Evolutionary conservation across 495 filamentous ascomycete genomes (phyloP), one percentile per base, ranked within the genome.

Genomic region (Aspergillus nanangensis): DNA sequence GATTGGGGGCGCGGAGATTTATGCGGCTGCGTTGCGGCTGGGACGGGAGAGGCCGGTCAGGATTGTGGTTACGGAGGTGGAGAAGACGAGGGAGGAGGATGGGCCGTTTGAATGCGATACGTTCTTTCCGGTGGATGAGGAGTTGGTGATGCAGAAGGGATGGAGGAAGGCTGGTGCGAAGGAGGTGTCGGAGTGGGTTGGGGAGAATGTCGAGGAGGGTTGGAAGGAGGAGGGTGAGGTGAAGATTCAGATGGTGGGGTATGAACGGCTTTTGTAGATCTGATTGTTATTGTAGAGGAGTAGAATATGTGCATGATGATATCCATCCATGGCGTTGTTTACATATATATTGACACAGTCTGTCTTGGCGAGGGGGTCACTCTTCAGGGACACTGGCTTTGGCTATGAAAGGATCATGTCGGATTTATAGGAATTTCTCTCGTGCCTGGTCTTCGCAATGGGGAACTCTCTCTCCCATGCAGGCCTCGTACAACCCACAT

Each of bases 1-100:
- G 0, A 96, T 98, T 61, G 93, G 93, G 3, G 93, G 93, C 1
- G 84, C 79, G 55, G 83, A 92, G 71, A 80, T 98, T 21, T 98
- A 97, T 62, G 70, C 54, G 13, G 72, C 78, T 21, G 84, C 87
- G 47, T 65, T 96, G 65, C 47, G 48, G 44, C 36, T 50, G 47
- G 54, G 44, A 45, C 29, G 37, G 50, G 24, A 39, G 35, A 44
- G 59, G 48, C 52, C 54, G 31, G 38, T 73, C 21, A 38, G 71
- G 48, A 61, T 75, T 62, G 57, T 75, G 35, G 67, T 73, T 70
- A 75, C 71, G 39, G 59, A 67, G 56, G 66, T 75, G 39, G 59
- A 63, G 41, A 53, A 54, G 52, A 61, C 56, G 29, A 24, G 23
- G 1, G 73, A n/a, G n/a, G n/a, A n/a, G n/a, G n/a, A 51, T 57